Evolutionary conservation across 208 protist genomes (phyloP).

Genomic region (Leishmania martiniquensis): DNA sequence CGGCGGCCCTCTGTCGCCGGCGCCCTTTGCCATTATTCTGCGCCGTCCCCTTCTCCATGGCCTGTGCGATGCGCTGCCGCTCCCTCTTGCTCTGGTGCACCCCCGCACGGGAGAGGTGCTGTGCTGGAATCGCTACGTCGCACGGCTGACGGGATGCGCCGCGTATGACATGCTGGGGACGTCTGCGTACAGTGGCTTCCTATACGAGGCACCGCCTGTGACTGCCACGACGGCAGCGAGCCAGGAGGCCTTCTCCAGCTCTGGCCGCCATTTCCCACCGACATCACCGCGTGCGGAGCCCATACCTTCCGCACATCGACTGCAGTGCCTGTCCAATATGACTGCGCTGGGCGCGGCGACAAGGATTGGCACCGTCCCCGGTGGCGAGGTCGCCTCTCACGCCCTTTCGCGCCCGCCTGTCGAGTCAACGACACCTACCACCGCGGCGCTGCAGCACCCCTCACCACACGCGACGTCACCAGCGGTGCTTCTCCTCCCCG

Average conservation of each 20-base stretch:
- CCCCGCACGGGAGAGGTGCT: conserved; percentile 57
- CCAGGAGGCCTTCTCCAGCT: conserved; percentile 5
- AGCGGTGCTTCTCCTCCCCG: neutral
- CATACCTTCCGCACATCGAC: neutral
- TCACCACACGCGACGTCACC: neutral
- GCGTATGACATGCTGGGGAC: conserved; percentile 60
- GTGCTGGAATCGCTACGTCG: conserved; percentile 57
- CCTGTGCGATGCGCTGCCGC: conserved; percentile 54
- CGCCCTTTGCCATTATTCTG: conserved; percentile 34
- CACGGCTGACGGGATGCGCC: conserved; percentile 36
- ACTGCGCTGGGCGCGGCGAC: neutral
- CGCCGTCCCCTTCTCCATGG: conserved; percentile 68
- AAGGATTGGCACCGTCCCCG: neutral
- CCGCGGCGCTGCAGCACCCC: neutral
- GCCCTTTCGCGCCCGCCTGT: neutral
- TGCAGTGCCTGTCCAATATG: neutral
- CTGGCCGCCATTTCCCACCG: neutral
- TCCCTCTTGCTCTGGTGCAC: conserved; percentile 68
- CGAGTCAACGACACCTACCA: neutral
- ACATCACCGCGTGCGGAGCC: neutral
- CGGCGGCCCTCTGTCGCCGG: neutral
- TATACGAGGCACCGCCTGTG: conserved; percentile 21
- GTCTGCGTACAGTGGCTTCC: conserved; percentile 30
- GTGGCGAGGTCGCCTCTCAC: conserved; percentile 25
- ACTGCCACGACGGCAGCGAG: conserved; percentile 10